Conservation (phyloP, 2,329 filamentous ascomycete genomes). For the Setomelanomma holmii region DNA sequence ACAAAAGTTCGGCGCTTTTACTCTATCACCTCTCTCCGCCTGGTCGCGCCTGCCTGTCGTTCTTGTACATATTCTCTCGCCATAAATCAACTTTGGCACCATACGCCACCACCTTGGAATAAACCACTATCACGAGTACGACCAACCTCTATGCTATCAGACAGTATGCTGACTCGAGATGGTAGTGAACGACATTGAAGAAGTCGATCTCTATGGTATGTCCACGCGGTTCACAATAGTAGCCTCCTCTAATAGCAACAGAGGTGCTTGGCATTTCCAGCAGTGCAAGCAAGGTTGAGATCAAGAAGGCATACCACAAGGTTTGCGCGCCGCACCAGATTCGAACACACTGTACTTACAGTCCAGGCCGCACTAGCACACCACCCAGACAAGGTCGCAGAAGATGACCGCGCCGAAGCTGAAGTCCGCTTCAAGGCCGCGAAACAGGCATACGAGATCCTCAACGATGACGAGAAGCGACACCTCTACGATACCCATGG, state of each 20-base stretch:
- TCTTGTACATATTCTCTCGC: slow-evolving; percentile 9
- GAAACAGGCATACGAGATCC: slow-evolving; percentile 96
- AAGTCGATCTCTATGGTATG: slow-evolving; percentile 66
- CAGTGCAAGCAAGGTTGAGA: slow-evolving; percentile 75
- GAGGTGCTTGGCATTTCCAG: slow-evolving; percentile 80
- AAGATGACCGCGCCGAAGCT: slow-evolving; percentile 81
- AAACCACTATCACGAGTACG: not conserved
- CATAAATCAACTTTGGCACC: too few relatives aligned
- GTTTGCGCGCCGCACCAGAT: slow-evolving; percentile 55
- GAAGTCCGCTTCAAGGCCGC: slow-evolving; percentile 93
- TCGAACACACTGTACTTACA: slow-evolving; percentile 3
- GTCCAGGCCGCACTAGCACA: slow-evolving; percentile 80
- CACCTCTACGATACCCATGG: slow-evolving; percentile 91
- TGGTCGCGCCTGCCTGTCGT: slow-evolving; percentile 4
- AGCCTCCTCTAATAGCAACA: slow-evolving; percentile 52
- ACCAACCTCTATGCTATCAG: not conserved
- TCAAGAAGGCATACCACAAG: slow-evolving; percentile 97
- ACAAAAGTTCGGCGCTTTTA: slow-evolving; percentile 15
- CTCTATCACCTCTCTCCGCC: not conserved
- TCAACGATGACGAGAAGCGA: slow-evolving; percentile 93
- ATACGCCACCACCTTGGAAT: not conserved
- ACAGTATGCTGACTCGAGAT: slow-evolving; percentile 15
- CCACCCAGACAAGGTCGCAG: slow-evolving; percentile 95
- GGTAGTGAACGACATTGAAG: slow-evolving; percentile 50
- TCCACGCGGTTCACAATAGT: not conserved